These are phyloP conservation scores for Microbotryomycetes sp. DNA, from an alignment of 1,284 basidiomycete genomes.

Conservation along the genomic window DNA sequence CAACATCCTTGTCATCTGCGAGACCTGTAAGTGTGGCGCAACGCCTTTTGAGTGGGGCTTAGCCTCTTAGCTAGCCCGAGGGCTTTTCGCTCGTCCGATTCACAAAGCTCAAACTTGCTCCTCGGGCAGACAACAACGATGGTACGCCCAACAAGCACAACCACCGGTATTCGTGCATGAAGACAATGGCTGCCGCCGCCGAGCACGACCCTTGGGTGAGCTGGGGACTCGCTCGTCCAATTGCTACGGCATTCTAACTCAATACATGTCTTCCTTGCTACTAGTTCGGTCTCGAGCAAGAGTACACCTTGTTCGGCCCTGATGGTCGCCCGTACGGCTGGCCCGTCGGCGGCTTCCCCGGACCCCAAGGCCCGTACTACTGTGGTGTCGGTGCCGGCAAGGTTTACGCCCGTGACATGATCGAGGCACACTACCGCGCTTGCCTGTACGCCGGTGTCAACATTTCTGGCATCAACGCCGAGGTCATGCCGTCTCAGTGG, in stretches of 20 bases:
- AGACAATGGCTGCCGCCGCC: conserved; percentile 81
- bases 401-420: conserved; percentile 96
- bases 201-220: conserved; percentile 87
- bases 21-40: conserved; percentile 30
- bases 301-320: conserved; percentile 94
- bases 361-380: conserved; percentile 99
- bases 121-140: conserved; percentile 83
- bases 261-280: neutral
- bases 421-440: conserved; percentile 95
- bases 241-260: too few relatives aligned
- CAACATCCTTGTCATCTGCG: conserved; percentile 82
- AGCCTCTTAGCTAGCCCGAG: neutral
- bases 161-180: conserved; percentile 62
- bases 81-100: neutral
- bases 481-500: conserved; percentile 95
- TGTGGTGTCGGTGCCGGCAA: conserved; percentile 99
- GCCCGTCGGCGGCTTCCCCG: conserved; percentile 93
- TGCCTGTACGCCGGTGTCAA: conserved; percentile 96
- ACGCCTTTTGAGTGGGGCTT: neutral
- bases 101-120: too few relatives aligned
- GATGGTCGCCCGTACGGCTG: conserved; percentile 90
- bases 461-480: conserved; percentile 99
- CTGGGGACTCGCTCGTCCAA: neutral
- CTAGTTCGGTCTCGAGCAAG: conserved; percentile 71
- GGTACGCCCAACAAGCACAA: conserved; percentile 98